Evolutionary conservation across 331 rosid genomes (phyloP), one percentile per base, ranked within the genome.

Genomic region (Telfairia occidentalis): DNA sequence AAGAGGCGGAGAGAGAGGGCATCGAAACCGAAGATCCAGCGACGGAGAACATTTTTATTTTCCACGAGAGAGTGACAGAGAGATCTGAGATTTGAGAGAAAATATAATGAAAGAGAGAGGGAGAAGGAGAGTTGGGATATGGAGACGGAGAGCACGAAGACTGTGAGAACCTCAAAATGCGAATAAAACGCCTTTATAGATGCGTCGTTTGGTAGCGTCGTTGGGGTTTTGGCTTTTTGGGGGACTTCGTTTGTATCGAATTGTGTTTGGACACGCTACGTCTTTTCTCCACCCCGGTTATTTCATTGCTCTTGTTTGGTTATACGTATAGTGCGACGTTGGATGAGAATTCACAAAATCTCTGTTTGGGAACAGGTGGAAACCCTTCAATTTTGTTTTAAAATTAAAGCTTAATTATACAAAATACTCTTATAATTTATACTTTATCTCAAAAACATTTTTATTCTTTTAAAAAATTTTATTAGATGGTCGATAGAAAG

Each of bases 211-310:
- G 32, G 50, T 26, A 37, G 23, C 53, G 23, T 43, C 11, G 21
- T 21, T 43, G 2, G 7, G 35, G 10, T 69, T 19, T 38, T 42
- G 7, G 35, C 4, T 69, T 19, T 38, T 42, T 65, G 48, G 52
- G 34, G 70, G 5, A n/a, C 77, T 74, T 74, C 43, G 67, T 74
- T 37, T 74, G 23, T 55, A 74, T 74, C 67, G 66, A 52, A 54
- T 43, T 12, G 50, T 74, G 75, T 71, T 71, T 52, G 77, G 50
- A 74, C 35, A 37, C 65, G 37, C 32, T 0, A 0, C 45, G 38
- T 73, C 16, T 4, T 8, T 69, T 15, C 21, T 24, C 37, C 24
- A 6, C 1, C 42, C 38, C 29, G 35, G 0, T n/a, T 48, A 29
- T 29, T 4, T 15, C 7, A 46, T n/a, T 46, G 0, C 26, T 7